Conservation (phyloP, 2,329 filamentous ascomycete species). For the Fusarium musae region DNA sequence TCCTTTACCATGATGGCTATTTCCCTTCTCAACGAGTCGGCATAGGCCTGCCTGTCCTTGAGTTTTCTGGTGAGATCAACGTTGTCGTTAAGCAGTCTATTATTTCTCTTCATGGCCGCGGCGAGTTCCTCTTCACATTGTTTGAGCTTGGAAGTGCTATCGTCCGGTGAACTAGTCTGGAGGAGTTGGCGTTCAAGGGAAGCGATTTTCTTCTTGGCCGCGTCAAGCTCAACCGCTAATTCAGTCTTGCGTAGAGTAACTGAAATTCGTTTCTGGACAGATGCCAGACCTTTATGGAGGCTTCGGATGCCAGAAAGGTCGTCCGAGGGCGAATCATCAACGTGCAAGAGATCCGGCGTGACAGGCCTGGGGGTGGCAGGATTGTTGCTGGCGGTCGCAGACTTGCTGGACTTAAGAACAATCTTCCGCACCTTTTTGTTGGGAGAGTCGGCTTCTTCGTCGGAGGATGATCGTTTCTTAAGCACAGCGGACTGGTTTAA, state of each 20-base stretch:
- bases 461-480: neutral
- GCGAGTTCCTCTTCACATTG: neutral
- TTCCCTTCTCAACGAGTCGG: neutral
- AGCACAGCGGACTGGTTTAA: neutral
- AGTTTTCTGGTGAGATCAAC: neutral
- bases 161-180: neutral
- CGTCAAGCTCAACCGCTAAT: neutral
- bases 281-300: neutral
- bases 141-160: neutral
- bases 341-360: neutral
- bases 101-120: neutral
- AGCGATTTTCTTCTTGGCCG: neutral
- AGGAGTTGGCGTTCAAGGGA: neutral
- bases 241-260: neutral
- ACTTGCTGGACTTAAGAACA: constrained; percentile 1
- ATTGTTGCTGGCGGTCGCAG: neutral
- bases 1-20: neutral
- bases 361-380: neutral
- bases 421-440: constrained; percentile 15
- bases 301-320: neutral
- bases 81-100: neutral
- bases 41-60: neutral
- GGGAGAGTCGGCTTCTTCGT: neutral
- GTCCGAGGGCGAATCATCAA: neutral
- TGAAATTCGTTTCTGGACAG: neutral